Evolutionary conservation across 2,329 filamentous ascomycete genomes (phyloP), one percentile per base, ranked within the genome.

Genomic region (Myriosclerotinia curreyana): DNA sequence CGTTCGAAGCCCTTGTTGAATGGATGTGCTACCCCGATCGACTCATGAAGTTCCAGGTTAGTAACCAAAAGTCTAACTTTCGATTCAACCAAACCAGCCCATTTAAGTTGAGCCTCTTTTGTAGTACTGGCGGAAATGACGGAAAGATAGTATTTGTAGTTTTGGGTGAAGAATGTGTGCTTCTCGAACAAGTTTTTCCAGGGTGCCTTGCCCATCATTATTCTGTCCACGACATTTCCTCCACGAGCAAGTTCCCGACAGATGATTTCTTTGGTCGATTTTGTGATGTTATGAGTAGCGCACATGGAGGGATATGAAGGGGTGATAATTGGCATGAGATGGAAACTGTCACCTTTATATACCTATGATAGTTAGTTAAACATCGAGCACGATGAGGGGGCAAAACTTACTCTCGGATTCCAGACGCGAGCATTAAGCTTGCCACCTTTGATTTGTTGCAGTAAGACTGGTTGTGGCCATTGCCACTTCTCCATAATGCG

Each of bases 231-330:
- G 62, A 97, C 88, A 60, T 90, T 82, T 60, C 88, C 85, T 6
- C 88, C 95, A 46, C 91, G 86, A 68, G 88, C 82, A 25, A 98
- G 84, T 74, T 99, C 95, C 54, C 87, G 83, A 69, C 92, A 85
- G 73, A 99, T 92, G 58, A 97, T 86, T 8, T 84, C 80, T 79
- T 92, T 91, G 1, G 92, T 96, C 0, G 94, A 98, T 69, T 85
- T 81, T 3, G 90, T 93, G 66, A 99, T 88, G 73, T 96, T 98
- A 79, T 96, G 95, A 0, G 95, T 98, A 1, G 95, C 89, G 76
- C 95, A 98, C 93, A 97, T 98, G 58, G 92, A 96, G 3, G 95
- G 95, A 75, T 97, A 98, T 0, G 95, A 93, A 1, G 95, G 95
- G 1, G 95, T 99, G 73, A 99, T 98, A 76, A 99, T 91, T 36